Conservation (phyloP, 441 rosid genomes). For the California macrophylla region DNA sequence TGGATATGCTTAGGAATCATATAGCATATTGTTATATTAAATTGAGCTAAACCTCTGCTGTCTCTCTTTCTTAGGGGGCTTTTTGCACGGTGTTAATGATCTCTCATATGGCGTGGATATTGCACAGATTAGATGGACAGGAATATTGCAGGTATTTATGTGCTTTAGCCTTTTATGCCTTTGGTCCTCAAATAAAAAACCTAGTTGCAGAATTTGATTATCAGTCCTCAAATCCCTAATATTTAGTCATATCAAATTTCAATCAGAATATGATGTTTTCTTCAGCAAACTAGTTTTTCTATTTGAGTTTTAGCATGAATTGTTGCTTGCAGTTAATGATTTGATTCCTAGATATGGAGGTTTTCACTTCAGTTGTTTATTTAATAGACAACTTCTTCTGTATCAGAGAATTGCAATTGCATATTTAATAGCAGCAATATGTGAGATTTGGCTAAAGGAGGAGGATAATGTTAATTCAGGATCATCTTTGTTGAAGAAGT, state of each 20-base stretch:
- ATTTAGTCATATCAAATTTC: background rate
- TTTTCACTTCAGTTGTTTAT: background rate
- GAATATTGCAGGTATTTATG: constrained; percentile 57
- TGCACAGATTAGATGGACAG: constrained; percentile 53
- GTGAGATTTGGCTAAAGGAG: constrained; percentile 4
- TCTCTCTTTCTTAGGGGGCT: constrained; percentile 50
- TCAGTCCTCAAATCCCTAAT: background rate
- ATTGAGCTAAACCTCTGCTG: constrained; percentile 6
- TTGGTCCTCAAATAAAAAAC: background rate
- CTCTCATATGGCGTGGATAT: constrained; percentile 59
- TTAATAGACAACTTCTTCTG: background rate
- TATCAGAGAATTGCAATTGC: constrained; percentile 4
- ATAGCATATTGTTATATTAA: background rate
- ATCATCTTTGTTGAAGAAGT: constrained; percentile 2
- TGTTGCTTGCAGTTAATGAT: background rate
- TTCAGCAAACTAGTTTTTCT: background rate
- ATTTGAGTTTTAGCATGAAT: background rate
- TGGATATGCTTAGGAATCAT: background rate
- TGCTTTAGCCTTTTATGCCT: background rate
- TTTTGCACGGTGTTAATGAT: constrained; percentile 53
- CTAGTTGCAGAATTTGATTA: background rate
- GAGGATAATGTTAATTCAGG: constrained; percentile 1
- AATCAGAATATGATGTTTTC: too few species aligned
- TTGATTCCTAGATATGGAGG: background rate
- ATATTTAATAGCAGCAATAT: constrained; percentile 1